Evolutionary conservation across 331 rosid species (phyloP), one percentile per base, ranked within the genome.

Genomic region (Telfairia occidentalis): DNA sequence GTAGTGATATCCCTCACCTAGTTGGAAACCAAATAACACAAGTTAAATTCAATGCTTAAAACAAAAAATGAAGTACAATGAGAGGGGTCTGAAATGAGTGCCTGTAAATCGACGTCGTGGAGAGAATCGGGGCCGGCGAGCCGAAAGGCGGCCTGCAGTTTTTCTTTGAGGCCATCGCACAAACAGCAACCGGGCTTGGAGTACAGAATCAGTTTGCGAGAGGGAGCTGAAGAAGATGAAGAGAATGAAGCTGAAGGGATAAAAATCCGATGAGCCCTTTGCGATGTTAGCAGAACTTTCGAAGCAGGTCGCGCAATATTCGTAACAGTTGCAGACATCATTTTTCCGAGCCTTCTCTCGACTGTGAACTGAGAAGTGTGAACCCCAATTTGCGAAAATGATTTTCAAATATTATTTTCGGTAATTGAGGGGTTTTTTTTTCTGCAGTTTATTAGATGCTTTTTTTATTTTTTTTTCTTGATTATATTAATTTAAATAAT

Each of bases 81-180:
- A 12, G 28, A 64, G 9, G 11, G 65, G 40, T 1, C 1, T 40
- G 10, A 10, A 6, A 50, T 29, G 35, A 49, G 16, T 81, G 74
- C 96, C 88, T 85, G 87, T 3, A 95, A 84, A 76, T 90, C 77
- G 9, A 92, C 86, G 78, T 92, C 88, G 83, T 78, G 79, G 45
- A 95, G 90, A 52, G 99, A 86, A 70, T 90, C 87, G 4, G 96
- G 88, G 21, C 85, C 94, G 10, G 91, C 59, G 53, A 90, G 80
- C 29, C 80, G 81, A 83, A 92, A 87, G 2, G 97, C 97, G 5
- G 91, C 84, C 24, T 89, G 94, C 61, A 95, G 99, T 81, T 95
- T 95, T 29, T 92, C 97, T 86, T 95, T 92, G 84, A 95, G 97
- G 46, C 96, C 99, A 72, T 92, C 96, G 86, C 99, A 95, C 88